Conservation (phyloP, 2,329 filamentous ascomycete species). For the Monilinia fructicola region DNA sequence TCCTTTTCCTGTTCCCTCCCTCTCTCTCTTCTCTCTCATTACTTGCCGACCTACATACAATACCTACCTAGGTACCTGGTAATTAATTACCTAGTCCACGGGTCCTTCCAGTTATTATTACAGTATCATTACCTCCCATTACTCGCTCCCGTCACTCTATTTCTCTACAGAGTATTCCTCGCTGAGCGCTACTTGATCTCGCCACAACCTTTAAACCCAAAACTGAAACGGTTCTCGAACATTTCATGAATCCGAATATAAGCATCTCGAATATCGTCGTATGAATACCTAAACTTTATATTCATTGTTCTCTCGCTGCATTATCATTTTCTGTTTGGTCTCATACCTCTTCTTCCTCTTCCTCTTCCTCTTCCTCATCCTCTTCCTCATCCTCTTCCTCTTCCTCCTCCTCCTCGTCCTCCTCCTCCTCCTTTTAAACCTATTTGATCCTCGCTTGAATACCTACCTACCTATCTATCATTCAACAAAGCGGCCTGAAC, state of each 20-base stretch:
- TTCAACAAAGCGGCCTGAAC: slow-evolving; percentile 1
- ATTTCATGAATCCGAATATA: slow-evolving; percentile 8
- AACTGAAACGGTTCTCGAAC: slow-evolving; percentile 14
- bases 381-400: neutral
- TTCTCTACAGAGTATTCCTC: no score
- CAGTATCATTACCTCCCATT: no score
- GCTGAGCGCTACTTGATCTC: no score
- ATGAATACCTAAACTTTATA: neutral
- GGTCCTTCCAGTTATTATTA: no score
- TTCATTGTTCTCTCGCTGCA: neutral
- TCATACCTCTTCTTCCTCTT: neutral
- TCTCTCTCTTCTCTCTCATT: no score
- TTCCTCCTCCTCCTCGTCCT: neutral
- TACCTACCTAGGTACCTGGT: no score
- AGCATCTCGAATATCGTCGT: neutral
- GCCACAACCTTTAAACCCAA: no score
- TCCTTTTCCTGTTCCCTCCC: no score
- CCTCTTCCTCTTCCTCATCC: neutral
- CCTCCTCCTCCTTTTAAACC: neutral
- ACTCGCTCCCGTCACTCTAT: no score
- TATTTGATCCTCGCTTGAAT: neutral
- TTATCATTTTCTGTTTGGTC: neutral
- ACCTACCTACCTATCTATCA: no score
- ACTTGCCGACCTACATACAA: no score
- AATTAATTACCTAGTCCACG: no score